These are phyloP conservation scores for Pythium monospermum DNA, from an alignment of 352 stramenopile genomes.

Conservation along the genomic window DNA sequence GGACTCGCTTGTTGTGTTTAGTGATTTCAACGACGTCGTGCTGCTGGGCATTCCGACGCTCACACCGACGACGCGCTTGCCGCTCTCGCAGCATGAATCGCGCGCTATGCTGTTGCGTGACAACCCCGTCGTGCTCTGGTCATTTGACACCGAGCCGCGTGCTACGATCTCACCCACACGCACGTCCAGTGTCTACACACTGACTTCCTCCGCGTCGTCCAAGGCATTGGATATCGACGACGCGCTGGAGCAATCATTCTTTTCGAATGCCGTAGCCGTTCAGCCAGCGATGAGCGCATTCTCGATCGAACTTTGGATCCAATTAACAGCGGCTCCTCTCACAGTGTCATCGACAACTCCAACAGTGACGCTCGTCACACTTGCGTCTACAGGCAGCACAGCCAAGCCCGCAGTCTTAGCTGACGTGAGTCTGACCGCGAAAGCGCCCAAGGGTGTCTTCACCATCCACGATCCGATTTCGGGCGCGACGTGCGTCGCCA, in stretches of 20 bases:
- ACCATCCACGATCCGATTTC: slow-evolving; percentile 10
- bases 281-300: slow-evolving; percentile 51
- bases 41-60: slow-evolving; percentile 37
- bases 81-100: slow-evolving; percentile 46
- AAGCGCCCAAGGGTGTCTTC: slow-evolving; percentile 13
- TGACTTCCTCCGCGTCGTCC: slow-evolving; percentile 6
- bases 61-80: slow-evolving; percentile 32
- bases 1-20: slow-evolving; percentile 27
- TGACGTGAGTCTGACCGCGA: slow-evolving; percentile 10
- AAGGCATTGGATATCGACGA: slow-evolving; percentile 40
- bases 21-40: slow-evolving; percentile 51
- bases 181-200: slow-evolving; percentile 1
- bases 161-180: not conserved
- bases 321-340: slow-evolving; percentile 9
- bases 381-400: not conserved
- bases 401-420: slow-evolving; percentile 4
- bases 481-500: slow-evolving; percentile 1
- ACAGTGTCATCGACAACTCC: not conserved
- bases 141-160: slow-evolving; percentile 36
- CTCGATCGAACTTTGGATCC: slow-evolving; percentile 59
- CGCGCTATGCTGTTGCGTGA: slow-evolving; percentile 49
- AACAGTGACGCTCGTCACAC: slow-evolving; percentile 6
- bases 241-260: slow-evolving; percentile 42
- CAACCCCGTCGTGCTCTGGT: slow-evolving; percentile 55
- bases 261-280: slow-evolving; percentile 38